Conservation (phyloP, 345 rosid species). For the Noccaea bulbosa region DNA sequence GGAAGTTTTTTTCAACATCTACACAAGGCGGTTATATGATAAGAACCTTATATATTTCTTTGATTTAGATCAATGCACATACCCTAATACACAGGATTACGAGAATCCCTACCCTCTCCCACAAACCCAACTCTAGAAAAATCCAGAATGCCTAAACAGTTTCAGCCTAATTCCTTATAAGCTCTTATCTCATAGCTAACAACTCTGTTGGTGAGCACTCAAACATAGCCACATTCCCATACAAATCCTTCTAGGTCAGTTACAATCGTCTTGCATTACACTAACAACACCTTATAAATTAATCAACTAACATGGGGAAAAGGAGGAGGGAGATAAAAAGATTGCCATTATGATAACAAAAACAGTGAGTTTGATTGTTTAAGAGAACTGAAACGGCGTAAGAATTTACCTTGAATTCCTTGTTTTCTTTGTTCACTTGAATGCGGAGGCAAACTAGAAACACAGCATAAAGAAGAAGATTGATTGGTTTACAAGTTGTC, state of each 20-base stretch:
- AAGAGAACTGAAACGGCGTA: not conserved
- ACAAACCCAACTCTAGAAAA: not conserved
- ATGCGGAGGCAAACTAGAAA: constrained; percentile 92
- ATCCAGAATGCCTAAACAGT: not conserved
- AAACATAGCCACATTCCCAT: constrained; percentile 7
- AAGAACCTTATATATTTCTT: not conserved
- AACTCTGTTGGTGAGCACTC: not conserved
- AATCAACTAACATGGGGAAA: not conserved
- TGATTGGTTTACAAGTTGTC: not conserved
- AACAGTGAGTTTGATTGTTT: not conserved
- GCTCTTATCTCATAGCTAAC: constrained; percentile 9
- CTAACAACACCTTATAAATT: not conserved
- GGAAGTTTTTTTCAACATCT: not conserved
- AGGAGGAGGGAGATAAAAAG: not conserved
- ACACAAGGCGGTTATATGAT: not conserved
- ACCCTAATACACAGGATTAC: not conserved
- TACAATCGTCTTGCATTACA: constrained; percentile 13
- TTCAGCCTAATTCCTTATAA: not conserved
- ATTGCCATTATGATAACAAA: constrained; percentile 7
- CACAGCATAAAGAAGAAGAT: constrained; percentile 7
- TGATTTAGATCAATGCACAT: not conserved
- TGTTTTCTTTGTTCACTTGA: constrained; percentile 99
- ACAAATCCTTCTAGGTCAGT: not conserved
- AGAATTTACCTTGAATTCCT: constrained; percentile 76
- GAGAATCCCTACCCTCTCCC: too few species aligned